Conservation (phyloP, 1,139 yeast genomes). For the Yamadazyma sp. region DNA sequence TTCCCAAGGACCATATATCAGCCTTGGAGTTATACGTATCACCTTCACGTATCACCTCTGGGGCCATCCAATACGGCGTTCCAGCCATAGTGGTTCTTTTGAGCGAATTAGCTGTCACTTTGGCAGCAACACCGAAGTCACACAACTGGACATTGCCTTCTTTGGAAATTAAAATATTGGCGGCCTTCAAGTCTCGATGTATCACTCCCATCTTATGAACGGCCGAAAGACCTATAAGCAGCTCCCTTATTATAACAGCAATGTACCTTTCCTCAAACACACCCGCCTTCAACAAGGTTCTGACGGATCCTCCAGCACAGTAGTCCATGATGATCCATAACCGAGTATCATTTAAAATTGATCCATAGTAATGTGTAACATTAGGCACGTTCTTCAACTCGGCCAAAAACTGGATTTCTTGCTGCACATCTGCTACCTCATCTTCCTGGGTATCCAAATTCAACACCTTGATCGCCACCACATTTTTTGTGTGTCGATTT, state of each 20-base stretch:
- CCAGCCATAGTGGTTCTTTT: conserved; percentile 97
- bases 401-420: conserved; percentile 83
- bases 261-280: conserved; percentile 81
- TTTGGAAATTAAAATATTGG: conserved; percentile 84
- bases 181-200: conserved; percentile 95
- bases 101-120: conserved; percentile 70
- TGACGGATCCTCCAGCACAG: conserved; percentile 94
- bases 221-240: conserved; percentile 71
- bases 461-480: conserved; percentile 90
- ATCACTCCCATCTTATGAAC: conserved; percentile 91
- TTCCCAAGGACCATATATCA: conserved; percentile 93
- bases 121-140: conserved; percentile 98
- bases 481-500: conserved; percentile 62
- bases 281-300: conserved; percentile 87
- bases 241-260: conserved; percentile 79
- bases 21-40: conserved; percentile 81
- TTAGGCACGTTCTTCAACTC: conserved; percentile 84
- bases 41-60: conserved; percentile 96
- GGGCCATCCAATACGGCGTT: conserved; percentile 99
- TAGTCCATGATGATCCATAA: conserved; percentile 98
- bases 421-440: conserved; percentile 93
- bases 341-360: conserved; percentile 80
- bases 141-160: conserved; percentile 90
- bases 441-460: conserved; percentile 92
- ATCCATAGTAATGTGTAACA: conserved; percentile 89